Evolutionary conservation across 768 basidiomycete genomes (phyloP).

Genomic region (Suillus decipiens): DNA sequence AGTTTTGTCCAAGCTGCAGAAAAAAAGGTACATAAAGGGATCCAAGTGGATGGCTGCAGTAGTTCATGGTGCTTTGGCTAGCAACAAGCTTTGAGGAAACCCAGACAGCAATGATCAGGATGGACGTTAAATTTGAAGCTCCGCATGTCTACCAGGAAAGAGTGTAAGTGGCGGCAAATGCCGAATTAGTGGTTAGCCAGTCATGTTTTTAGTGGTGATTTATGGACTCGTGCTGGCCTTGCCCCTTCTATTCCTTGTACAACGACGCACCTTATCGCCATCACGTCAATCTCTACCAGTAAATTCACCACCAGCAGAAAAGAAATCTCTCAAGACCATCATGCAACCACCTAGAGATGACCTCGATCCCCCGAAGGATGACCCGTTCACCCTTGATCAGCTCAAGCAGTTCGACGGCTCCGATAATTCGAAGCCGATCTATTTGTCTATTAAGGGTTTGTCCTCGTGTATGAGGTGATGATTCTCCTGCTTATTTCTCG

Average conservation of each 20-base stretch:
- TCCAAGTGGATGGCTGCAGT: neutral
- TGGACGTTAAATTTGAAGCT: neutral
- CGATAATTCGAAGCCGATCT: constrained; percentile 69
- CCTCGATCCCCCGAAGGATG: constrained; percentile 71
- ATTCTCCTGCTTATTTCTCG: constrained; percentile 7
- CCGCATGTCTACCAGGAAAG: neutral
- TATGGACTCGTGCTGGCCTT: constrained; percentile 34
- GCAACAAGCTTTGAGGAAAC: constrained; percentile 1
- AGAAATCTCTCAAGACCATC: constrained; percentile 51
- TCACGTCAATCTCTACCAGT: constrained; percentile 14
- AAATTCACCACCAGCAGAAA: constrained; percentile 23
- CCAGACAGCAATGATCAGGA: neutral
- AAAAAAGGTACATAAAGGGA: neutral
- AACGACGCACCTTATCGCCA: constrained; percentile 14
- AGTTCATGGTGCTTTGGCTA: neutral
- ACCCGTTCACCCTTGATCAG: constrained; percentile 71
- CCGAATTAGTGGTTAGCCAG: constrained; percentile 11
- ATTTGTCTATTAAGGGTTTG: constrained; percentile 90
- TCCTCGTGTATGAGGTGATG: constrained; percentile 9
- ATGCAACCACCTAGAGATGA: constrained; percentile 69
- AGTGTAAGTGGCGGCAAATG: constrained; percentile 7
- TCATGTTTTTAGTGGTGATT: constrained; percentile 26
- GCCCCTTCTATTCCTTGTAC: constrained; percentile 31
- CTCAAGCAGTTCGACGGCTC: constrained; percentile 74
- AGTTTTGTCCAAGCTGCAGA: neutral